phyloP scores from a whole-genome alignment of 2,329 filamentous ascomycete species.

The Beauveria sp. region DNA sequence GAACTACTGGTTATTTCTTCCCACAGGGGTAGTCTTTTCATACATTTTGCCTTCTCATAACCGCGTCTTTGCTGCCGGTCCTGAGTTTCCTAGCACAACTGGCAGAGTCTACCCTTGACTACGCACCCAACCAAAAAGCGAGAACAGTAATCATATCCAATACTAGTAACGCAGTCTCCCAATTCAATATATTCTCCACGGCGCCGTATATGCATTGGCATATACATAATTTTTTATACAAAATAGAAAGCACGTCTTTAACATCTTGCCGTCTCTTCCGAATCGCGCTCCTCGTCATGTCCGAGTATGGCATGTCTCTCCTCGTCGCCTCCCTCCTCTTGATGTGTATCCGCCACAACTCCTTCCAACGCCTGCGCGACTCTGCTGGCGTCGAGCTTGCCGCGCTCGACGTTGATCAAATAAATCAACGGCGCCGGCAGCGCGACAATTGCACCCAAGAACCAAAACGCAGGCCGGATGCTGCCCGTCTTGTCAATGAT shows the following conservation, averaged over 20 bases:
- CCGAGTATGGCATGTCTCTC: conserved; percentile 23
- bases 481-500: conserved; percentile 81
- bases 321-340: conserved; percentile 14
- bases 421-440: conserved; percentile 79
- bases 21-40: no score
- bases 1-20: no score
- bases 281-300: conserved; percentile 17
- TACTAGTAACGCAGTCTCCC: background rate
- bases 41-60: no score
- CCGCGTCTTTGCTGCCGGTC: no score
- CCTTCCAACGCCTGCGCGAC: conserved; percentile 55
- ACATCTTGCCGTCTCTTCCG: conserved; percentile 1
- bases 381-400: conserved; percentile 59
- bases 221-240: background rate
- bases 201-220: background rate
- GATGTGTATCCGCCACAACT: conserved; percentile 28
- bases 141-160: background rate
- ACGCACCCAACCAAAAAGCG: conserved; percentile 9
- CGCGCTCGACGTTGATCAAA: conserved; percentile 76
- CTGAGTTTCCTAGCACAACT: no score
- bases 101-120: no score
- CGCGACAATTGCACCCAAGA: conserved; percentile 77
- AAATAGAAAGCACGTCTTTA: background rate
- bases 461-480: conserved; percentile 85
- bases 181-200: background rate